Evolutionary conservation across 2,329 filamentous ascomycete species (phyloP), one percentile per base, ranked within the genome.

Genomic region (Immersiporthe knoxdaviesiana): DNA sequence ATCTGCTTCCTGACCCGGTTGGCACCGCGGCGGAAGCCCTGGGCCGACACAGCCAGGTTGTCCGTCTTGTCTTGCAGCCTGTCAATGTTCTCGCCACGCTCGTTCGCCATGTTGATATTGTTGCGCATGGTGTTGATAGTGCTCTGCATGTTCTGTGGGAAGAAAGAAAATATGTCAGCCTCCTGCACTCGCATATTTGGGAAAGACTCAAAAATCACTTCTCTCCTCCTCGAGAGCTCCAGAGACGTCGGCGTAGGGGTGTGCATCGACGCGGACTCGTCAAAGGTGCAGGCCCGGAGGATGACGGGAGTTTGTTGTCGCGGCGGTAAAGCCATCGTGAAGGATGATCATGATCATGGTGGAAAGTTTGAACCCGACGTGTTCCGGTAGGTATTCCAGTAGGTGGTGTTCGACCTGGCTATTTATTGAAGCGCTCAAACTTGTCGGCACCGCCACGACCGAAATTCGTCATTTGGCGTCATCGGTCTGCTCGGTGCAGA

Each of bases 1-100:
- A 98, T 98, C 82, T 97, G 91, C 86, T 94, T 95, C 81, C 96
- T 90, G 75, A 99, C 95, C 76, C 93, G 87, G 86, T 98, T 99
- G 82, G 97, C 96, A 73, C 96, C 95, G 74, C 94, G 91, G 77
- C 94, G 93, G 88, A 99, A 99, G 72, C 93, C 94, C 81, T 97
- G 94, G 70, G 96, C 95, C 47, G 94, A 97, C 72, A 91, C 89
- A 71, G 94, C 94, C 74, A 99, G 87, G 83, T 97, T 97, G 84
- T 97, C 90, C 74, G 92, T 97, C 88, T 97, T 97, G 81, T 96
- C 92, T 83, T 97, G 92, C 72, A 97, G 89, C 63, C 90, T 90
- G 80, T 97, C 92, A 72, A 97, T 88, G 75, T 91, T 89, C 78
- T 94, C 92, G 79, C 96, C 96, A 86, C 96, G 94, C 82, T 97